Conservation (phyloP, 805 yeast genomes). For the Wickerhamomyces ciferrii region DNA sequence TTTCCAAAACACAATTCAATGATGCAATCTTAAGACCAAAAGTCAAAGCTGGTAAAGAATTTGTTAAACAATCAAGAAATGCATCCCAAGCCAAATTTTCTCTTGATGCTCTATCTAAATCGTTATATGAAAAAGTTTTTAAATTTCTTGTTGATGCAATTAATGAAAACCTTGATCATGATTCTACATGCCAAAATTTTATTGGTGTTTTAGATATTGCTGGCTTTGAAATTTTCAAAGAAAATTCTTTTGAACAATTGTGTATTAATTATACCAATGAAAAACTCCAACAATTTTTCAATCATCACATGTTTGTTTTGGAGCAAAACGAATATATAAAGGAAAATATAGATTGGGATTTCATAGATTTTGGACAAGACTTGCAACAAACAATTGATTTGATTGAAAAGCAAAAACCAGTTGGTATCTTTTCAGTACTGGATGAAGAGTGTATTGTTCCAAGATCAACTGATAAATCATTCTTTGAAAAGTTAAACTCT, state of each 20-base stretch:
- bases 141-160: constrained; percentile 70
- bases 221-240: constrained; percentile 94
- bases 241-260: constrained; percentile 93
- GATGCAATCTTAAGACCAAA: constrained; percentile 69
- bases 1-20: constrained; percentile 45
- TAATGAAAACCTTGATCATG: constrained; percentile 57
- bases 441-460: constrained; percentile 97
- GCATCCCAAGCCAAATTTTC: constrained; percentile 77
- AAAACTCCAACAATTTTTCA: constrained; percentile 95
- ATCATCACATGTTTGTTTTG: constrained; percentile 94
- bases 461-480: constrained; percentile 76
- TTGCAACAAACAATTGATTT: constrained; percentile 91
- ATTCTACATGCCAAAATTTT: constrained; percentile 42
- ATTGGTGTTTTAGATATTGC: constrained; percentile 97
- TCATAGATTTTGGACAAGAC: constrained; percentile 93
- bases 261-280: constrained; percentile 97
- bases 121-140: constrained; percentile 80
- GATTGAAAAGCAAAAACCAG: constrained; percentile 67
- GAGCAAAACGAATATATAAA: constrained; percentile 94
- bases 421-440: constrained; percentile 80
- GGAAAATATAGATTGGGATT: constrained; percentile 95
- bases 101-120: constrained; percentile 83
- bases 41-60: constrained; percentile 88
- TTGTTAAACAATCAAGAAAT: constrained; percentile 72
- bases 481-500: constrained; percentile 69